These are phyloP conservation scores for Kurtzmaniella natalensis DNA, from an alignment of 1,139 yeast genomes.

Conservation along the genomic window DNA sequence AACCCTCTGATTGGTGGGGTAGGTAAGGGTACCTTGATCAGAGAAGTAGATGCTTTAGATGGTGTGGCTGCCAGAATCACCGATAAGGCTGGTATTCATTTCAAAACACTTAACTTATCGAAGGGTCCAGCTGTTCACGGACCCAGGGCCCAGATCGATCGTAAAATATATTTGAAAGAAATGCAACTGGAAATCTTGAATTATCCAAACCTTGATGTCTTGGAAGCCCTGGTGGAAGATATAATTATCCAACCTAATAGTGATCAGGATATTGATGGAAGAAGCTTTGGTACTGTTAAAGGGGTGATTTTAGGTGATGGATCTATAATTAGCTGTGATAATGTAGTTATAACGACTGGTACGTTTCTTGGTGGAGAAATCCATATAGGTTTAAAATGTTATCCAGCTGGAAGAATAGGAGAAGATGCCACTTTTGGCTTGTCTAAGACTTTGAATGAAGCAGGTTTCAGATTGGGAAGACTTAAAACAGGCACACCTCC, in stretches of 20 bases:
- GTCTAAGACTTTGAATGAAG: constrained; percentile 66
- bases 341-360: constrained; percentile 90
- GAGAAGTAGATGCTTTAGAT: constrained; percentile 95
- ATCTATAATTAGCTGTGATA: constrained; percentile 49
- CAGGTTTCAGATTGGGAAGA: constrained; percentile 84
- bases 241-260: constrained; percentile 55
- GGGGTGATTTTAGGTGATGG: constrained; percentile 80
- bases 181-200: constrained; percentile 67
- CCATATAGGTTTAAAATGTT: constrained; percentile 75
- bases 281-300: constrained; percentile 41
- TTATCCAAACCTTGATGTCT: constrained; percentile 58
- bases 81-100: constrained; percentile 91
- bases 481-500: constrained; percentile 98
- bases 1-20: constrained; percentile 99
- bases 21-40: constrained; percentile 88
- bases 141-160: constrained; percentile 93
- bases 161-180: constrained; percentile 69
- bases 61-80: constrained; percentile 84
- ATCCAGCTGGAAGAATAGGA: constrained; percentile 92
- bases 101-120: constrained; percentile 78
- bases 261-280: constrained; percentile 27
- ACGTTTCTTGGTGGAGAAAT: constrained; percentile 93
- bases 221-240: constrained; percentile 81
- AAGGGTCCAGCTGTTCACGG: constrained; percentile 99
- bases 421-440: constrained; percentile 91